Base-by-base conservation (phyloP, 192 early-diverging fungal genomes). In the Podila epigama region DNA sequence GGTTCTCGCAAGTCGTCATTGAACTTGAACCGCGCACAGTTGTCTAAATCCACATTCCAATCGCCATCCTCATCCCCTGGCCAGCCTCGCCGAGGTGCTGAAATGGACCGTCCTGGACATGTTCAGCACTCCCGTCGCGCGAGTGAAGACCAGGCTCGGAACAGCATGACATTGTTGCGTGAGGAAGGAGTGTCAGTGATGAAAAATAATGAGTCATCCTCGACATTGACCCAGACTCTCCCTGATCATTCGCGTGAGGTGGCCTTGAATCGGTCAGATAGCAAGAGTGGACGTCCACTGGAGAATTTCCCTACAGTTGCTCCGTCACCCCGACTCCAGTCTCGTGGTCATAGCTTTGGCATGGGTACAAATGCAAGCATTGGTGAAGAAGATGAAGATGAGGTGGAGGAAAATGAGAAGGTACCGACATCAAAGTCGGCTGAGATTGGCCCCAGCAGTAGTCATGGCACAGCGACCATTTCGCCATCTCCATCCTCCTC, bases 31-130 rank as follows among this genome's bases (percentile, higher is more conserved):
- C 20, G 73, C 15, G 33, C 54, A 0, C 62, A 65, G 0, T 34
- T 77, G 27, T 58, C 44, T 34, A 77, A 77, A 44, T 40, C 56
- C 5, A 63, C 66, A 2, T 68, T 77, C 48, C 63, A 58, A 15
- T 68, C 73, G 13, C 66, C 73, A 4, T 32, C 73, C 3, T 44
- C 22, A 0, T 77, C 73, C 2, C 73, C 73, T 18, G 65, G 36
- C 3, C 58, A 61, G 20, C 50, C 73, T 18, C 73, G 73, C 11
- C 65, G 73, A 9, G 73, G 66, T n/a, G 60, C 16, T 10, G 71
- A 75, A 28, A 67, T 75, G 64, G 71, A 75, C n/a, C 71, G 71
- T 15, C 41, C 41, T n/a, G n/a, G n/a, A n/a, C n/a, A n/a, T n/a
- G n/a, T n/a, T n/a, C n/a, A n/a, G n/a, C n/a, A 18, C 41, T 44